Conservation (phyloP, 2,329 filamentous ascomycete genomes). For the Zelopaecilomyces penicillatus region DNA sequence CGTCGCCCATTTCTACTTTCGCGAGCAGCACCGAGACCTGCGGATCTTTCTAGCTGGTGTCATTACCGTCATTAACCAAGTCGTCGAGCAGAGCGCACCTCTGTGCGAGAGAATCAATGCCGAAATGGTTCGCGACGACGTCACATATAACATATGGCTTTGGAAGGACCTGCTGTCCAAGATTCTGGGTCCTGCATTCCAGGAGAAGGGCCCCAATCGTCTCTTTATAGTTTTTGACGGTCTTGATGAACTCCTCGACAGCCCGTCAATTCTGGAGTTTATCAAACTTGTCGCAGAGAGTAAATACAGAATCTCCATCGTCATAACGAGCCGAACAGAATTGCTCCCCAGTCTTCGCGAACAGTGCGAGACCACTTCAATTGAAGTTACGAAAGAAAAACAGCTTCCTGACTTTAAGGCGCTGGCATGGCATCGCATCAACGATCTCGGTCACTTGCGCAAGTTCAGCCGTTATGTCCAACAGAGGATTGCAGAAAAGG, state of each 20-base stretch:
- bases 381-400: constrained; percentile 19
- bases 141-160: constrained; percentile 2
- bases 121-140: constrained; percentile 18
- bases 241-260: constrained; percentile 20
- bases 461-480: constrained; percentile 21
- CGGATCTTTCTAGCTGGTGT: constrained; percentile 17
- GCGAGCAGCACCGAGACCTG: constrained; percentile 22
- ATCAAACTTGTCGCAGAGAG: constrained; percentile 16
- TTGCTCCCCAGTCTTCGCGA: constrained; percentile 8
- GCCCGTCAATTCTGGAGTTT: constrained; percentile 13
- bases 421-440: constrained; percentile 19
- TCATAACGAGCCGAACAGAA: constrained; percentile 17
- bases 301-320: constrained; percentile 16
- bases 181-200: constrained; percentile 17
- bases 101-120: constrained; percentile 22
- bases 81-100: constrained; percentile 19
- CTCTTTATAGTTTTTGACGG: constrained; percentile 25
- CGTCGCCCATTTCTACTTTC: constrained; percentile 28
- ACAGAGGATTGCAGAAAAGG: constrained; percentile 20
- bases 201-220: constrained; percentile 11
- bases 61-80: constrained; percentile 19
- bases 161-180: constrained; percentile 15
- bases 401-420: constrained; percentile 20
- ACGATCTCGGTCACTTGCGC: constrained; percentile 15
- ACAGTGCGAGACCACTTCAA: background rate